Percentiles rank a stretch among this genome's conserved stretches.
Evolutionary conservation across 2,329 filamentous ascomycete genomes (phyloP).

Genomic region (Periconia sp.): DNA sequence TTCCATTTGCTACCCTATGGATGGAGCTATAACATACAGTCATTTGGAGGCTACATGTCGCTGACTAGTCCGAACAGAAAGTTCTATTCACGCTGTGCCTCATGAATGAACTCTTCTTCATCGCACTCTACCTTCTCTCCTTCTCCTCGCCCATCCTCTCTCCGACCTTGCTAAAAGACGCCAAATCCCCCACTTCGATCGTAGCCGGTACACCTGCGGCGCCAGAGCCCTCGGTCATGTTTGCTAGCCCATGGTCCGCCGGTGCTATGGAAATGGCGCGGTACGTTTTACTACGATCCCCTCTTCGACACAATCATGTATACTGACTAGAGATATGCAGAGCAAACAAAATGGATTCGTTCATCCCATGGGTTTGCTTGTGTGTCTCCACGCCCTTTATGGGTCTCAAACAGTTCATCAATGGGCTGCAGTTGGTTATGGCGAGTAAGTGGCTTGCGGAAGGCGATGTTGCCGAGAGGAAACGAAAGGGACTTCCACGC

Average conservation of each 20-base stretch:
- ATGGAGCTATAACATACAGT: neutral
- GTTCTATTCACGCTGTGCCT: constrained; percentile 90
- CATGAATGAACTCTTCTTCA: constrained; percentile 96
- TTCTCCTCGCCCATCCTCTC: constrained; percentile 91
- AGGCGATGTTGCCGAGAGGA: constrained; percentile 74
- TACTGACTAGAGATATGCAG: constrained; percentile 16
- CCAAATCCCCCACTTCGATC: constrained; percentile 55
- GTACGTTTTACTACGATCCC: constrained; percentile 17
- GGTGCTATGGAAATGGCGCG: constrained; percentile 89
- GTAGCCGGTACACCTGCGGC: constrained; percentile 70
- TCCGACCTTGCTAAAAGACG: constrained; percentile 71
- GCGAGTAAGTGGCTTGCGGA: constrained; percentile 91
- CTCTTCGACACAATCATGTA: too few species aligned
- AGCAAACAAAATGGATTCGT: constrained; percentile 75
- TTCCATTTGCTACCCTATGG: neutral
- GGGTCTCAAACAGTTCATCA: constrained; percentile 89
- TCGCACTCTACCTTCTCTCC: constrained; percentile 94
- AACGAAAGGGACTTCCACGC: constrained; percentile 41
- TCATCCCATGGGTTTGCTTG: constrained; percentile 76
- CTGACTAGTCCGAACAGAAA: constrained; percentile 56
- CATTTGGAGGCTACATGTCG: neutral
- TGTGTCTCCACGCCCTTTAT: constrained; percentile 83
- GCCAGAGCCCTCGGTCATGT: constrained; percentile 70
- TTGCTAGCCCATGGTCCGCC: constrained; percentile 87
- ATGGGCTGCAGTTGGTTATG: constrained; percentile 90